Percentiles rank a stretch among this genome's conserved stretches.
Conservation (phyloP, 768 basidiomycete genomes). For the Leccinum truebloodii region DNA sequence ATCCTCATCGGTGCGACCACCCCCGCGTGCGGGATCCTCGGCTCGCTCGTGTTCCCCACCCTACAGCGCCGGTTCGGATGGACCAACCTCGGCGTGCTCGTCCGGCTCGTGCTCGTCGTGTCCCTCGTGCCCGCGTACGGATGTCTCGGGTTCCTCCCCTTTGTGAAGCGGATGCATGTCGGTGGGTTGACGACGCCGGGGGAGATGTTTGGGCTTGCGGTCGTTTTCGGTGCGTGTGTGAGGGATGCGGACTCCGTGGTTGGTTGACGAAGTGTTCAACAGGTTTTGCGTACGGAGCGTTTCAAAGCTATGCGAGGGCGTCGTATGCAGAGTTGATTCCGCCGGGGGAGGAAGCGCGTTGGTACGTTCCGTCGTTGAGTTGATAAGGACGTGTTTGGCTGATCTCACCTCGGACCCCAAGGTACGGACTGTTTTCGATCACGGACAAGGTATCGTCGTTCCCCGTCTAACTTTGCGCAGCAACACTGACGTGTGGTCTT, state of each 20-base stretch:
- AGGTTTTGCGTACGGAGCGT: conserved; percentile 83
- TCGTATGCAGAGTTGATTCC: conserved; percentile 88
- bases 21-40: conserved; percentile 75
- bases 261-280: not conserved
- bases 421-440: conserved; percentile 82
- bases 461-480: not conserved
- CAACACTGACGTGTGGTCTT: not conserved
- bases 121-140: conserved; percentile 77
- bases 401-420: conserved; percentile 5
- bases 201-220: conserved; percentile 85
- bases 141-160: conserved; percentile 70
- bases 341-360: conserved; percentile 84
- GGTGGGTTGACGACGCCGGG: conserved; percentile 76
- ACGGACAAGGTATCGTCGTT: conserved; percentile 72
- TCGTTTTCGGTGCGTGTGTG: conserved; percentile 66
- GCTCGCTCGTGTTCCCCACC: conserved; percentile 79
- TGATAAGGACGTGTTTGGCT: not conserved
- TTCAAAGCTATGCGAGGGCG: conserved; percentile 87
- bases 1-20: conserved; percentile 81
- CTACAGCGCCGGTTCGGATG: conserved; percentile 65
- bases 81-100: conserved; percentile 68
- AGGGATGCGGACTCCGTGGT: not conserved
- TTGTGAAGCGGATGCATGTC: conserved; percentile 51
- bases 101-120: conserved; percentile 66
- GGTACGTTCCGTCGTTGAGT: conserved; percentile 44